These are phyloP conservation scores for Raddia guianensis DNA, from an alignment of 176 grass and related monocot species.

Conservation along the genomic window DNA sequence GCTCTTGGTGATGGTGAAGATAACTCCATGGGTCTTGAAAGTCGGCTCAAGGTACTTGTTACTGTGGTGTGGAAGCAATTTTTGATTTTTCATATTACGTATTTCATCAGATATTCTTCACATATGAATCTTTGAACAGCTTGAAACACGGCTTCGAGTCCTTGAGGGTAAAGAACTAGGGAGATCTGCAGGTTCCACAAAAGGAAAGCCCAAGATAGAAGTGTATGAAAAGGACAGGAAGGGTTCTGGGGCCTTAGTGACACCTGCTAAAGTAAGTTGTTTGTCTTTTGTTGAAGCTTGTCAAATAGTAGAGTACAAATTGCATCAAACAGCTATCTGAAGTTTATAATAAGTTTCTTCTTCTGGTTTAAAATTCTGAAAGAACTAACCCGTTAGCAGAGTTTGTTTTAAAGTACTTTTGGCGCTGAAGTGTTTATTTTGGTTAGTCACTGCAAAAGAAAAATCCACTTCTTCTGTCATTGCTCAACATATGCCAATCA, in stretches of 20 bases:
- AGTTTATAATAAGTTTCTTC: too few species aligned
- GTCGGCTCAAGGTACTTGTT: conserved; percentile 65
- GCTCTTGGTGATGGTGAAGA: conserved; percentile 77
- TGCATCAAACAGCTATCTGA: too few species aligned
- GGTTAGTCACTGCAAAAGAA: neutral
- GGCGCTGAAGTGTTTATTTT: too few species aligned
- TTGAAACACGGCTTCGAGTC: conserved; percentile 75
- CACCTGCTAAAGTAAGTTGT: conserved; percentile 69
- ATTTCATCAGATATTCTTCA: neutral
- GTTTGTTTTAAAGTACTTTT: too few species aligned
- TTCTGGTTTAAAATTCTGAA: too few species aligned
- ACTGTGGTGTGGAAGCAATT: neutral
- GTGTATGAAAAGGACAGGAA: conserved; percentile 92
- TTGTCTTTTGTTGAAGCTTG: neutral
- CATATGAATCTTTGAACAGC: conserved; percentile 44
- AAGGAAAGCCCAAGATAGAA: conserved; percentile 91
- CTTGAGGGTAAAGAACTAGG: conserved; percentile 82
- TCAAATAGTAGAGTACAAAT: too few species aligned
- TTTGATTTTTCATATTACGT: neutral
- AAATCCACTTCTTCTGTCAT: neutral
- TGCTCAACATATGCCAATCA: too few species aligned
- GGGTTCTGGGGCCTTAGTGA: conserved; percentile 73
- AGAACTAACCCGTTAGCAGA: too few species aligned
- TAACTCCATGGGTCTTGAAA: conserved; percentile 79
- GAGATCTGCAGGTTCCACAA: conserved; percentile 72